Conservation (phyloP, 2,329 filamentous ascomycete genomes). For the Claviceps sorghi region DNA sequence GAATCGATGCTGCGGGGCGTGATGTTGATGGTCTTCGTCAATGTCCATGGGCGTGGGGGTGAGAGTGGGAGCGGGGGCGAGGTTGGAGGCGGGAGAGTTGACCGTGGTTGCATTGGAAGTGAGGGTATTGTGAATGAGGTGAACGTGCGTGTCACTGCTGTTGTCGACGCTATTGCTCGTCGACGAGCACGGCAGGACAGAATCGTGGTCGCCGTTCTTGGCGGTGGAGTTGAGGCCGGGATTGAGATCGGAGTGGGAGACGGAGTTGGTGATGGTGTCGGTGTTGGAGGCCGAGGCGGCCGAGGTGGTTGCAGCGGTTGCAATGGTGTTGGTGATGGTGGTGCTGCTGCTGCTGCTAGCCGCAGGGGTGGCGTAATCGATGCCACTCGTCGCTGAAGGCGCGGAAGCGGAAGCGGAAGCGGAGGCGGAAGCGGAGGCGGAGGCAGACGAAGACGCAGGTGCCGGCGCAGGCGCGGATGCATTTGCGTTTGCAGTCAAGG, state of each 20-base stretch:
- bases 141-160: conserved; percentile 20
- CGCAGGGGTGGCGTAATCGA: neutral
- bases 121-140: neutral
- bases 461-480: conserved; percentile 6
- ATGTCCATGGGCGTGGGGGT: conserved; percentile 30
- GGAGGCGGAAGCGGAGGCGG: conserved; percentile 15
- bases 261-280: neutral
- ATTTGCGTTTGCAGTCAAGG: conserved; percentile 16
- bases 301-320: neutral
- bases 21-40: conserved; percentile 26
- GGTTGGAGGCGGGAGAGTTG: conserved; percentile 25
- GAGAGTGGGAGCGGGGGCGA: conserved; percentile 24
- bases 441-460: neutral
- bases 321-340: neutral
- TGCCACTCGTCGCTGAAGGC: conserved; percentile 20
- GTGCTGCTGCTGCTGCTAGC: neutral
- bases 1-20: conserved; percentile 11
- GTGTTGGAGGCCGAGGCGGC: neutral
- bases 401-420: conserved; percentile 21
- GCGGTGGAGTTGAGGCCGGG: neutral
- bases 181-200: neutral
- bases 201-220: neutral
- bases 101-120: neutral
- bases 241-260: neutral
- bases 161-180: conserved; percentile 24